Base-by-base conservation (phyloP, 1,284 basidiomycete genomes). In the Cutaneotrichosporon mucoides region DNA sequence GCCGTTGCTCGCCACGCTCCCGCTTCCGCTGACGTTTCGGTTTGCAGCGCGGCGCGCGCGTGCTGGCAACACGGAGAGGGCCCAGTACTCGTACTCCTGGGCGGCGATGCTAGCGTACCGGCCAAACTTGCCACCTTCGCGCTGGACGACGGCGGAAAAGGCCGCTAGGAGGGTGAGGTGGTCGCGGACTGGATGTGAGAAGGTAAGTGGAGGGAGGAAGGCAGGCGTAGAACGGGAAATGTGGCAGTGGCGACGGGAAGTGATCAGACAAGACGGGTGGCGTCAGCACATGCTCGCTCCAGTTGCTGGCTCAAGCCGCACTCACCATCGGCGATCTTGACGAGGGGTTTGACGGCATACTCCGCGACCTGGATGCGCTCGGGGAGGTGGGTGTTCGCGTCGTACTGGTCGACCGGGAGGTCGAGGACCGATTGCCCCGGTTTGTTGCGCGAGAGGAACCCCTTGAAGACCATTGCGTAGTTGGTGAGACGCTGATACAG, bases 91-190 rank as follows among this genome's bases (percentile, higher is more conserved):
- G 50, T 65, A 65, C 49, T 65, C 57, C 49, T 62, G 53, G 13
- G 63, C 63, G n/a, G 63, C 60, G 24, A 37, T 33, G 50, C 58
- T 57, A 35, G 53, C 55, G 24, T 60, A 16, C 10, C 63, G 63
- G 56, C 56, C 55, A 41, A 60, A 58, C 15, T 48, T 11, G 0
- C 9, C 33, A 7, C 59, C 60, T 8, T 47, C 38, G 34, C 42
- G 58, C 2, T 7, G 13, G 2, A 54, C 40, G 40, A 65, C 53
- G 13, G 35, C 34, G n/a, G 51, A 46, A 37, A 70, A 63, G 3
- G 66, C 66, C 9, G 45, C 35, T 10, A 70, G 59, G 35, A 70
- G 54, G 4, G 57, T 58, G 4, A 70, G 53, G 56, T 69, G 68
- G 59, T 68, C 66, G 51, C 46, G 52, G 4, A 59, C 68, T 69